Evolutionary conservation across 345 rosid species (phyloP).

Genomic region (Brassica juncea): DNA sequence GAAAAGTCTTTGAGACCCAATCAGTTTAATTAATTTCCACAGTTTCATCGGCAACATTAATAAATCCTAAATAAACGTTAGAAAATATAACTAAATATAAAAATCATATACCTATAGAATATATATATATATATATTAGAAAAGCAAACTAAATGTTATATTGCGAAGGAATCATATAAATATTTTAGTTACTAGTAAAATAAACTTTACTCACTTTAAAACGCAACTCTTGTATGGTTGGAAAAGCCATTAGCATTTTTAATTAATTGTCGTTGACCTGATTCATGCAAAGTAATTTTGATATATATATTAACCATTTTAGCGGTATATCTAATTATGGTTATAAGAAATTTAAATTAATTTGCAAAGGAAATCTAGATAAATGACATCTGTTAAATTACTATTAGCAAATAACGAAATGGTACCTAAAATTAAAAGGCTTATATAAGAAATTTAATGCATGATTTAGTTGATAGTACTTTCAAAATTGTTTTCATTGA

Average conservation of each 20-base stretch:
- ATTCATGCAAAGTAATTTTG: not conserved
- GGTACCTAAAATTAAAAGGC: not conserved
- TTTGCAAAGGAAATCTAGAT: not conserved
- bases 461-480: not conserved
- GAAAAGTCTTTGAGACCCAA: not conserved
- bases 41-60: not conserved
- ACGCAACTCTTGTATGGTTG: constrained; percentile 24
- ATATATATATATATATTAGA: not conserved
- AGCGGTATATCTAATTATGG: not conserved
- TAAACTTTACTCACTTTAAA: constrained; percentile 3
- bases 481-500: not conserved
- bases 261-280: constrained; percentile 4
- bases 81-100: not conserved
- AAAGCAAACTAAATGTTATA: not conserved
- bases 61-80: not conserved
- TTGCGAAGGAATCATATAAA: not conserved
- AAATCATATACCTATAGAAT: not conserved
- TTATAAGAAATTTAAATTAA: not conserved
- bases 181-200: not conserved
- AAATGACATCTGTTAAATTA: not conserved
- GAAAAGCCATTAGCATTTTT: constrained; percentile 5
- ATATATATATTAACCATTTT: not conserved
- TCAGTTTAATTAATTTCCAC: not conserved
- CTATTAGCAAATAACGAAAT: not conserved
- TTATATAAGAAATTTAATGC: not conserved